Evolutionary conservation across 352 stramenopile species (phyloP), one percentile per base, ranked within the genome.

Genomic region (Globisporangium polare): DNA sequence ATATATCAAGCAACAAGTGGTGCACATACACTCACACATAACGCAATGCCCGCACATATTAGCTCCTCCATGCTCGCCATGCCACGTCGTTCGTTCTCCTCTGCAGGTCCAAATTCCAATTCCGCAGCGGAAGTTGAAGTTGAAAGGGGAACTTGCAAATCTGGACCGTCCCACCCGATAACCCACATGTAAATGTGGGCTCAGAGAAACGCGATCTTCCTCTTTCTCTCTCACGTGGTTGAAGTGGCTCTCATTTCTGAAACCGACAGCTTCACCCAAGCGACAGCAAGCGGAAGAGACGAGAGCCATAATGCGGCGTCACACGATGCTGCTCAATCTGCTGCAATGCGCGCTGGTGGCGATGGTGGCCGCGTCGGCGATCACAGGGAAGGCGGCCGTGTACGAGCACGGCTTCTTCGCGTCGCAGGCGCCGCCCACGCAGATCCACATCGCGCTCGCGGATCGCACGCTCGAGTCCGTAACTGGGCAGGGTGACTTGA

Each of bases 401-500:
- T 61, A 41, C 18, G 33, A 60, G n/a, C 51, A 61, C 31, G 60
- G 56, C 33, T 52, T 43, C 42, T 67, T 67, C 31, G 27, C 26
- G 10, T 17, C 13, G n/a, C 43, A 57, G 24, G 37, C 53, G n/a
- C 58, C 26, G 13, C 63, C 63, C 18, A 15, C 64, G 37, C 66
- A 76, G 62, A 62, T 76, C 31, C 69, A 76, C 46, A 46, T 76
- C 31, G 69, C 69, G 24, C 55, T 76, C n/a, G 63, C 52, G 8
- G 65, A 60, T 13, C 24, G 42, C 41, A 33, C 20, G 20, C 5
- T 39, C 3, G 43, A 53, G 13, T 12, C 24, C 43, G 15, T 20
- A 26, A 22, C 61, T 10, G 13, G 5, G 13, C 26, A 10, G 31
- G 18, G 22, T 18, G 41, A 49, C 2, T 12, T 62, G 52, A 26